Base-by-base conservation (phyloP, 2,329 filamentous ascomycete genomes). In the Colletotrichum sp. region DNA sequence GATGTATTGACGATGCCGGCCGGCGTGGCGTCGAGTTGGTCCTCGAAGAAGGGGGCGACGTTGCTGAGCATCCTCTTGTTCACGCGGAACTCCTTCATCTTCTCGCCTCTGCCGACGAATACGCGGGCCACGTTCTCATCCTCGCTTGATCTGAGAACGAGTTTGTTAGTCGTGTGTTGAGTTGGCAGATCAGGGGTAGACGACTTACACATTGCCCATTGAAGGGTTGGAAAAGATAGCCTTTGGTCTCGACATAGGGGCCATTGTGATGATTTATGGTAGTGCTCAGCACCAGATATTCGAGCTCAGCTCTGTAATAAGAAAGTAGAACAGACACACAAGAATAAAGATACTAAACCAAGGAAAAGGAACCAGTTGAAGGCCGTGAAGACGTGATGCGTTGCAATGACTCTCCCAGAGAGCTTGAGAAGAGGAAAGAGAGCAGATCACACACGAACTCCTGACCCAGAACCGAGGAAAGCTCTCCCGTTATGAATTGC, bases 21-120 rank as follows among this genome's bases (percentile, higher is more conserved):
- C 7, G 82, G 82, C 21, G 80, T 80, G 55, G 85, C 84, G 13
- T 87, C 85, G 78, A 90, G 82, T 75, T 86, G 85, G 49, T 88
- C 84, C 24, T 84, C 82, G 82, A 91, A 91, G 80, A 89, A 90
- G 52, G 83, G 78, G 30, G 88, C 89, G 28, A 84, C 84, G 52
- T 85, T 83, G 79, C 86, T 88, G 26, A 91, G 84, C 15, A 89
- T 86, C 55, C 84, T 84, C 77, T 84, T 84, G 81, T 88, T 85
- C 73, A 89, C 82, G 59, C 80, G 81, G 80, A 89, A 89, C 70
- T 84, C 83, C 12, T 82, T 76, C 70, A 60, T 62, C 73, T 73
- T 81, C 72, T 87, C 82, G 59, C 85, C 84, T 55, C 85, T 82
- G 6, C 88, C 88, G 74, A 89, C 84, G 69, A 88, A 82, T 39